Evolutionary conservation across 176 grass and related monocot genomes (phyloP), one percentile per base, ranked within the genome.

Genomic region (Alopecurus myosuroides): DNA sequence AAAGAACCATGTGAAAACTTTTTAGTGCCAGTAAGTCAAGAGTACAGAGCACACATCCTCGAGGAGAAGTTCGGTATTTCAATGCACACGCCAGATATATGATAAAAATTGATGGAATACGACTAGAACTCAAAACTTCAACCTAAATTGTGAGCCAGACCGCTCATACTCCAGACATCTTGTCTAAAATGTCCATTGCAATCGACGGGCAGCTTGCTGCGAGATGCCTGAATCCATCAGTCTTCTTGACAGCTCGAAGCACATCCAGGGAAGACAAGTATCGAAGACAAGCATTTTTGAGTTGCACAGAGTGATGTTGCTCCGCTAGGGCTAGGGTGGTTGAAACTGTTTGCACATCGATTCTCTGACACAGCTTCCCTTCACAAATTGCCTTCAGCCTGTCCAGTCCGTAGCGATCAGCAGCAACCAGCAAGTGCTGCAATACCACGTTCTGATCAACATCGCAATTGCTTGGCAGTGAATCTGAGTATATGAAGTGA

Each of bases 181-280:
- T 26, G 10, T 31, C 40, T 31, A 65, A 65, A 10, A 52, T 62
- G 0, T 53, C 79, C 13, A 25, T 39, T 42, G 52, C 18, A 13
- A 81, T 18, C 5, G 1, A n/a, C 4, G 79, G 79, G 10, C 79
- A 37, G 10, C 63, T 69, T 70, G 28, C 31, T 7, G 49, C 7
- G 3, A 82, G 79, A 52, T 70, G 79, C 62, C 41, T 50, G 20
- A 82, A 82, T 1, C 79, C 79, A 52, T 82, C 79, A 7, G 62
- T 82, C 13, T 25, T 0, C 29, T 17, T 26, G 44, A 82, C 64
- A 4, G 42, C 51, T 53, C 2, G 51, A 2, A 53, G 51, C 20
- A 53, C 51, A 7, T 53, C 51, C 7, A 22, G 7, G 7, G 9
- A 53, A 53, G 20, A 53, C 6, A 22, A 9, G 51, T 53, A 53